Base-by-base conservation (phyloP, 1,284 basidiomycete genomes). In the Thelephora terrestris region DNA sequence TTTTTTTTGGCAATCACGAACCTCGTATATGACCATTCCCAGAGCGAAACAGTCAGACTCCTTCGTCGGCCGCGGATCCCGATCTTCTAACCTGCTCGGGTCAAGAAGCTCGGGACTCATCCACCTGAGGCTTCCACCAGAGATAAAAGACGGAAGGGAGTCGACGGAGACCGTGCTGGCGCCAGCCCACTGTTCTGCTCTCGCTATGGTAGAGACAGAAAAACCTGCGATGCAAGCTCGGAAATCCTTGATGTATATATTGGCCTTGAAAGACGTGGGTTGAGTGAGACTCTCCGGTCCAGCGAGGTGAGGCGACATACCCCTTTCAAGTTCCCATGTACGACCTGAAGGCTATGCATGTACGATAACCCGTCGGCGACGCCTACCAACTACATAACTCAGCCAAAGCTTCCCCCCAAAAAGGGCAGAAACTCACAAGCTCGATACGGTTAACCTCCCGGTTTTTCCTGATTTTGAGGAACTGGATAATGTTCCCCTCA, bases 211-310 rank as follows among this genome's bases (percentile, higher is more conserved):
- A 4, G 50, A 38, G 10, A 51, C 14, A 12, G 46, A 45, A 27
- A 51, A 51, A n/a, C 47, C 50, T 5, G 50, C 14, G 12, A 51
- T 39, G 10, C 50, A 39, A 12, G 47, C 45, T 34, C 46, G 47
- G 14, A 48, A 32, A 27, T 51, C 47, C 12, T 39, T 46, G 29
- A 51, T 45, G 9, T 47, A 24, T 24, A 51, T 51, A 38, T 51
- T 51, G 4, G 42, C 46, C 50, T 38, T 21, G 20, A 38, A 38
- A 38, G 4, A 14, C 6, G 9, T 6, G 9, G 10, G 35, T 23
- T 46, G 25, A 24, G 40, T 18, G 49, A 35, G 12, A 46, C 7
- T 36, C 7, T 29, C 16, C 34, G 7, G 10, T 23, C 7, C 23
- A 44, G 39, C 7, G 12, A 38, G 37, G n/a, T 4, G 37, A 38